Base-by-base conservation (phyloP, 768 basidiomycete genomes). In the Lactarius sp. region DNA sequence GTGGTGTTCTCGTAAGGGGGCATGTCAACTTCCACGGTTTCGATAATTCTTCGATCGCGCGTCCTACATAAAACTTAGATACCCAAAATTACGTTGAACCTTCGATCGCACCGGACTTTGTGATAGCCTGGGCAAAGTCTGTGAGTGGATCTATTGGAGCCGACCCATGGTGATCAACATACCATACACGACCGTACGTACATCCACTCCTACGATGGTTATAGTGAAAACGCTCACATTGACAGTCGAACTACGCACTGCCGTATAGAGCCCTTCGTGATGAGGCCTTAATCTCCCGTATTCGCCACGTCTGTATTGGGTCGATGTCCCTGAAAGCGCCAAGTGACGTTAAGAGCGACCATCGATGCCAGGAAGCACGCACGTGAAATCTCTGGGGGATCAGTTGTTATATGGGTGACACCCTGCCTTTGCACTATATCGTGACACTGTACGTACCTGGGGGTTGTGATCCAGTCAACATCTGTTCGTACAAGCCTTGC, bases 391-490 rank as follows among this genome's bases (percentile, higher is more conserved):
- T 69, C 90, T 88, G 67, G 8, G 8, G n/a, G 31, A 34, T n/a
- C 37, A 14, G 47, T 58, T 22, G 42, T 44, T 31, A 49, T n/a
- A 18, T 66, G 59, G 54, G 52, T 18, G 33, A 46, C 31, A 59
- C 34, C 31, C 13, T 12, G 33, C 27, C 7, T n/a, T 22, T n/a
- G 47, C 9, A 46, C 41, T 14, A 31, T n/a, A 36, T 7, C 8
- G 33, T 6, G 37, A n/a, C 34, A 31, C 59, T 9, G 52, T 53
- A 37, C 46, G 16, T 57, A 84, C 87, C 85, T 80, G 31, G 86
- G 87, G 37, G 80, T 81, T 12, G 94, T 96, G 57, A 84, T 83
- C 85, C 90, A 95, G 65, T 88, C 90, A 65, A 94, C 87, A 64
- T 92, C 87, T n/a, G 85, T 81, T 56, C 83, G 80, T 6, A 85